Base-by-base conservation (phyloP, 139 green algal species). In the Closterium sp. region DNA sequence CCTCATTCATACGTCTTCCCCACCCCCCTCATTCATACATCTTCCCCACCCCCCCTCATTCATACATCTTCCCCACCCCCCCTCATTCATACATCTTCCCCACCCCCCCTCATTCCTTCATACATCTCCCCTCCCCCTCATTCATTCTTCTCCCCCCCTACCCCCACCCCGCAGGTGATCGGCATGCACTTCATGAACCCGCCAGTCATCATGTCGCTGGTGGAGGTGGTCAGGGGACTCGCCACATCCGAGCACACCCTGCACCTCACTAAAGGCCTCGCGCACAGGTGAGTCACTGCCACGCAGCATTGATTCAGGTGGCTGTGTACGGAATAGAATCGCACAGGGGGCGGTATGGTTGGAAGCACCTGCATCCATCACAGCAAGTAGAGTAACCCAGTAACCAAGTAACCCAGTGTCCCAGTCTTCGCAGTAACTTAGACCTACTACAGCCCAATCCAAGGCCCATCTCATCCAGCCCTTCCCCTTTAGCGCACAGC, bases 191-290 rank as follows among this genome's bases (percentile, higher is more conserved):
- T 95, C 38, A 94, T 95, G 91, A 98, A 98, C 88, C 97, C 97
- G 3, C 95, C 97, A 33, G 94, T 96, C 0, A 33, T 97, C 36
- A 98, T 99, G 95, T 96, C 99, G 94, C 93, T 99, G 12, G 95
- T 98, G 31, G 96, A 96, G 64, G 38, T 95, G 34, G 88, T 95
- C 21, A 34, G 32, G 9, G 93, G 93, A 8, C 25, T 93, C 6
- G 92, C 89, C 55, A 95, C 93, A 5, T 33, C 31, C 31, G 43
- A 95, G 2, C 83, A 95, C 92, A 94, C 96, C 19, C 96, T 96
- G 88, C 90, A 95, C 84, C 66, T 92, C 21, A 95, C 95, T 30
- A 92, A 93, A 38, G 93, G 36, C 5, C 93, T 99, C 76, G 96
- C 95, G 12, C 86, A 38, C 81, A 89, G 76, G 88, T 91, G 88